Base-by-base conservation (phyloP, 257 asterid species). In the Jacaranda copaia region DNA sequence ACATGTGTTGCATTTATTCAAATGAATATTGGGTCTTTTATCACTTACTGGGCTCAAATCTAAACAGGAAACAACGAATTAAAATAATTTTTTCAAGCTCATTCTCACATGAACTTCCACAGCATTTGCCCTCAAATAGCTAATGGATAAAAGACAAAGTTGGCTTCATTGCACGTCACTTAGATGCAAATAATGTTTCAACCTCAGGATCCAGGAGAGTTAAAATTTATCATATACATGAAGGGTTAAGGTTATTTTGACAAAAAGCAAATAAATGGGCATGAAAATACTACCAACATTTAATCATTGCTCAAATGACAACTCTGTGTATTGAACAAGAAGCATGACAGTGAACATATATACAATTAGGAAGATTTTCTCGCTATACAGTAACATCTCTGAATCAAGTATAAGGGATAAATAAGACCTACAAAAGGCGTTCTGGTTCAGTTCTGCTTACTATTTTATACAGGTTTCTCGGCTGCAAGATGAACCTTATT, bases 401-500 rank as follows among this genome's bases (percentile, higher is more conserved):
- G 36, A 60, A 53, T 40, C 20, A 40, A 25, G 52, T 64, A 57
- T 18, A 63, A 15, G 55, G 52, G 51, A 67, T 43, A 20, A 79
- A 48, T 19, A 53, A 74, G 72, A 72, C 38, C 51, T 19, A 40
- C 8, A 55, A 59, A 52, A 36, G 52, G 18, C 36, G 38, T 49
- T 10, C 5, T 3, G 19, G 49, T 64, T 45, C 20, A 25, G 14
- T 62, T 73, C 53, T 73, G 68, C 35, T 64, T 35, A 68, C 40
- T 18, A 38, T 25, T 68, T 64, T 76, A 81, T 57, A 74, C 73
- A 77, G 43, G 70, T 72, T 82, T 84, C 58, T 82, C 88, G 15
- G 85, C 65, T 10, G 82, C 77, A 32, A 84, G 82, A 69, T 84
- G 85, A 68, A 88, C 89, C 83, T 84, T 86, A 79, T 83, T 75